Evolutionary conservation across 768 basidiomycete species (phyloP).

Genomic region (Cyclocybe aegerita): DNA sequence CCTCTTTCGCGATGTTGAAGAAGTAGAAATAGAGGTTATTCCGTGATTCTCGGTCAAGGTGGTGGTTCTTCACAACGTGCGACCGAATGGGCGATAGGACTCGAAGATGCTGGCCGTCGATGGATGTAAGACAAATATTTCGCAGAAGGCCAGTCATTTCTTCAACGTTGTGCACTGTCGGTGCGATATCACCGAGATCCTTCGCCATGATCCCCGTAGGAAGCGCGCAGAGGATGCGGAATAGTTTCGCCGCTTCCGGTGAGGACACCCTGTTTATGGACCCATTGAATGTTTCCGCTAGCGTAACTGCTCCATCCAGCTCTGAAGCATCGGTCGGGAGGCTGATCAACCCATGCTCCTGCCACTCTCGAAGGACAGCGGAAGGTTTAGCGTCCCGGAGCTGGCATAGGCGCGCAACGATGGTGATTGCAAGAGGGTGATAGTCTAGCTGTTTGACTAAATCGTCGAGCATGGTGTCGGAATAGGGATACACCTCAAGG

Average conservation of each 20-base stretch:
- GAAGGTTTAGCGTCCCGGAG: not conserved
- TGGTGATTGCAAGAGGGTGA: constrained; percentile 4
- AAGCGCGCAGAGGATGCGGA: constrained; percentile 7
- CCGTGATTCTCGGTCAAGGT: constrained; percentile 6
- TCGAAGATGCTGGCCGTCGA: not conserved
- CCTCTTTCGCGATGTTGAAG: constrained; percentile 9
- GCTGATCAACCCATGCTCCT: not conserved
- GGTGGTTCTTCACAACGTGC: constrained; percentile 3
- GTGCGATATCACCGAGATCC: constrained; percentile 3
- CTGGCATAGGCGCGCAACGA: constrained; percentile 8
- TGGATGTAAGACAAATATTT: constrained; percentile 2
- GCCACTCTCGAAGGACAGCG: not conserved
- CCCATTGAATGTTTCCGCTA: not conserved
- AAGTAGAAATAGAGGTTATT: constrained; percentile 8
- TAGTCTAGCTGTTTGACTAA: constrained; percentile 6
- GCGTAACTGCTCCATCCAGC: not conserved
- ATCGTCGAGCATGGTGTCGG: constrained; percentile 5
- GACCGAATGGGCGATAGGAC: constrained; percentile 3
- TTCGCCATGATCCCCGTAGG: constrained; percentile 4
- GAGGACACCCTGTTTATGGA: not conserved
- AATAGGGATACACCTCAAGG: constrained; percentile 1
- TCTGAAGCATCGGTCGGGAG: too few species aligned
- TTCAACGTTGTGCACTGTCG: not conserved
- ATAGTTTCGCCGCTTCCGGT: constrained; percentile 4
- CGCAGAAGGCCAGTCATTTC: constrained; percentile 2